phyloP scores from a whole-genome alignment of 2,329 filamentous ascomycete species.

The Botryotinia calthae region DNA sequence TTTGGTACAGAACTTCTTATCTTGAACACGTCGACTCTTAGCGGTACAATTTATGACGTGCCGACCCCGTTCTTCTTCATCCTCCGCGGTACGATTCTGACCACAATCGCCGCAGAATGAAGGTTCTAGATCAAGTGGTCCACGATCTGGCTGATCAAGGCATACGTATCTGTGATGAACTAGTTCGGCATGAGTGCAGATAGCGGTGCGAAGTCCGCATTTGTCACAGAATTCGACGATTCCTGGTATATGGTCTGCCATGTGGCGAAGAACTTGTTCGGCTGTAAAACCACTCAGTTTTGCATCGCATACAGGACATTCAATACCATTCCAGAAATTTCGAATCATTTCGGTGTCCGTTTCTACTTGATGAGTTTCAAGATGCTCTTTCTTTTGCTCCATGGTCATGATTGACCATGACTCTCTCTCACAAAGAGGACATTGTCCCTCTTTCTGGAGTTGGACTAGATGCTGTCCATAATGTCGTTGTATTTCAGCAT shows the following conservation, averaged over 20 bases:
- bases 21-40: background rate
- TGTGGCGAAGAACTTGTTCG: constrained; percentile 27
- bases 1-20: constrained; percentile 20
- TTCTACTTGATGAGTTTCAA: constrained; percentile 23
- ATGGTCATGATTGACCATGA: constrained; percentile 29
- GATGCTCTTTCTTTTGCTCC: constrained; percentile 30
- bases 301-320: constrained; percentile 32
- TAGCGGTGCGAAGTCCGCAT: constrained; percentile 24
- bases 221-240: constrained; percentile 31
- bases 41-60: background rate
- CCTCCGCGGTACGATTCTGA: constrained; percentile 6
- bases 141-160: constrained; percentile 7
- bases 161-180: constrained; percentile 23
- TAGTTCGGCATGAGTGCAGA: constrained; percentile 15
- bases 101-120: constrained; percentile 26
- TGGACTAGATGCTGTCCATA: constrained; percentile 26
- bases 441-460: constrained; percentile 27
- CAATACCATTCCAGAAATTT: constrained; percentile 26
- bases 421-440: constrained; percentile 31
- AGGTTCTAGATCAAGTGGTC: background rate
- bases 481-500: constrained; percentile 26
- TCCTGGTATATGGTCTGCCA: constrained; percentile 30
- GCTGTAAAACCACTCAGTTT: constrained; percentile 23
- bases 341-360: constrained; percentile 20
- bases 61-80: background rate